Base-by-base conservation (phyloP, 306 rosid species). In the Medicago ruthenica region DNA sequence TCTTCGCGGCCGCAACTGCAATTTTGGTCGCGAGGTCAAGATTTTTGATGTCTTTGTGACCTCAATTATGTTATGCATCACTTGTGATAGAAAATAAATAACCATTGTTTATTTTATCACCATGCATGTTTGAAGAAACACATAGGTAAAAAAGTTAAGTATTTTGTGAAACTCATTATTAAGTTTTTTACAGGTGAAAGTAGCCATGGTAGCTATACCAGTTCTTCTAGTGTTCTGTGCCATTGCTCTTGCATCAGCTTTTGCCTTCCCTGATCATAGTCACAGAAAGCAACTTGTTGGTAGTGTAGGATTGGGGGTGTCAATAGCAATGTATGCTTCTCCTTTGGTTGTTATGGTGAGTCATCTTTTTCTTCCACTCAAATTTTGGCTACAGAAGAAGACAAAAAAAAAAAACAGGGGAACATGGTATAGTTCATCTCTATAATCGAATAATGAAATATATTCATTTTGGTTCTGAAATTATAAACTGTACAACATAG, bases 321-420 rank as follows among this genome's bases (percentile, higher is more conserved):
- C 97, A 57, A 44, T 81, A 7, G 77, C 88, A 68, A 86, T 91
- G 98, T 93, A 93, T 57, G 86, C 85, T 10, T 80, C 98, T 41
- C 98, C 98, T 24, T 86, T 93, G 80, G 85, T 91, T 41, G 92
- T 45, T 21, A 83, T 91, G 96, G 98, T 93, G 76, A 89, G 91
- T 73, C 20, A 57, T 55, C 48, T 47, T 79, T 58, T 7, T 70
- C 74, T 42, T 59, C 78, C 67, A 67, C 40, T 37, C 9, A 34
- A 68, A 48, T 6, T 40, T 48, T 24, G 7, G 31, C 11, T 11
- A 17, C 22, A 21, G 22, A 21, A 21, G 1, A 1, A 21, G 1
- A 21, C 22, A 21, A 21, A 21, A 0, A 0, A 21, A 1, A 21
- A 21, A 21, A 21, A 21, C 1, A 21, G 22, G 22, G 22, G 22